Evolutionary conservation across 805 yeast genomes (phyloP).

Genomic region (Schizosaccharomyces japonicus): DNA sequence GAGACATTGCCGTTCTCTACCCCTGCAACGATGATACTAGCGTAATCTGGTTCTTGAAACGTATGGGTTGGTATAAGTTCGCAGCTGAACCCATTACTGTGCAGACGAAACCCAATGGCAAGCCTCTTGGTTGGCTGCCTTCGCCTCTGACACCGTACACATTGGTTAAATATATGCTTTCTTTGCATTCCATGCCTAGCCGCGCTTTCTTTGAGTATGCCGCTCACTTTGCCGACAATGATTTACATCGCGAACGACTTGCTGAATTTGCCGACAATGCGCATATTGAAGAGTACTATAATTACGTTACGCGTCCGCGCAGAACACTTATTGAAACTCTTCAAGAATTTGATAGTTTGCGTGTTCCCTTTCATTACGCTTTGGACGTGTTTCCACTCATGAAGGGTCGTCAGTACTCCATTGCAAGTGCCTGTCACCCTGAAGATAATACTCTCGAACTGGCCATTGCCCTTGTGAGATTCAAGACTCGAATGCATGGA

Average conservation of each 20-base stretch:
- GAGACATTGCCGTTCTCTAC: conserved; percentile 57
- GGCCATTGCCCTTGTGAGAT: conserved; percentile 65
- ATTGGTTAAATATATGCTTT: conserved; percentile 56
- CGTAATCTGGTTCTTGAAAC: conserved; percentile 39
- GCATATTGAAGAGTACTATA: conserved; percentile 44
- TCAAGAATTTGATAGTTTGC: conserved; percentile 47
- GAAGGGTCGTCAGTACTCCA: conserved; percentile 63
- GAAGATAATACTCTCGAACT: conserved; percentile 26
- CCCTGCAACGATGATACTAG: conserved; percentile 44
- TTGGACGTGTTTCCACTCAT: conserved; percentile 58
- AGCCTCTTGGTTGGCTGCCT: conserved; percentile 25
- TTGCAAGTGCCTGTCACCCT: conserved; percentile 37
- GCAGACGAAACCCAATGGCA: conserved; percentile 12
- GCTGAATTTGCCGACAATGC: conserved; percentile 48
- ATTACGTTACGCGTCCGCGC: conserved; percentile 84
- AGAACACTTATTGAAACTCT: conserved; percentile 66
- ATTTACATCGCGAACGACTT: conserved; percentile 51
- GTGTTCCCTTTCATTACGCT: conserved; percentile 50
- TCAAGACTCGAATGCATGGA: conserved; percentile 55
- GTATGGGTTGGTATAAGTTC: conserved; percentile 49
- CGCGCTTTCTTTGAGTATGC: conserved; percentile 53
- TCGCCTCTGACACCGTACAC: conserved; percentile 42
- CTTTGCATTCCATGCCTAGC: conserved; percentile 60
- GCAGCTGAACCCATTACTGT: conserved; percentile 37
- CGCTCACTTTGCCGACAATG: conserved; percentile 45